A percentile compares a stretch with the other conserved stretches of the same genome.
Evolutionary conservation across 768 basidiomycete genomes (phyloP).

Genomic region (Phlebiopsis gigantea): DNA sequence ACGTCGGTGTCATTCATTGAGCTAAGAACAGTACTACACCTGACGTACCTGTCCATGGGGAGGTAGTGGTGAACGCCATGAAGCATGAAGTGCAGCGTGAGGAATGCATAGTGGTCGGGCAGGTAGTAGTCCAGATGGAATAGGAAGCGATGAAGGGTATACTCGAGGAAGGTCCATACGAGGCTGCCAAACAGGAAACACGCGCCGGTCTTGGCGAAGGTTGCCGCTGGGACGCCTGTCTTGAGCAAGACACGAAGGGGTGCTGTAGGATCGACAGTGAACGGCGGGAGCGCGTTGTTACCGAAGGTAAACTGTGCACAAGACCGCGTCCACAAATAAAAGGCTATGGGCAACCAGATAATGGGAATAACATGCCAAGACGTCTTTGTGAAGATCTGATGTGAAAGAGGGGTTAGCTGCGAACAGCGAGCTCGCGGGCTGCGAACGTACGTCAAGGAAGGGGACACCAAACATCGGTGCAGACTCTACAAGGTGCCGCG

Average conservation of each 20-base stretch:
- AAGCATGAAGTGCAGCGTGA: slow-evolving; percentile 85
- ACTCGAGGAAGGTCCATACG: slow-evolving; percentile 94
- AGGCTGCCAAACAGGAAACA: slow-evolving; percentile 86
- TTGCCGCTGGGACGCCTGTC: slow-evolving; percentile 41
- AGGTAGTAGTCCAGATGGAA: slow-evolving; percentile 91
- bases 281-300: slow-evolving; percentile 55
- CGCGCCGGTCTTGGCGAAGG: slow-evolving; percentile 46
- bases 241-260: slow-evolving; percentile 41
- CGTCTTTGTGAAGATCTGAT: slow-evolving; percentile 74
- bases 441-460: slow-evolving; percentile 63
- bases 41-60: slow-evolving; percentile 83
- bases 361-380: slow-evolving; percentile 92
- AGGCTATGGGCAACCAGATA: slow-evolving; percentile 85
- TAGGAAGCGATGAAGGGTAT: slow-evolving; percentile 89
- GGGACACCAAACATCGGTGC: slow-evolving; percentile 84
- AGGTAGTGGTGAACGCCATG: slow-evolving; percentile 98
- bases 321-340: slow-evolving; percentile 79
- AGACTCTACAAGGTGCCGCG: slow-evolving; percentile 76
- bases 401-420: background rate
- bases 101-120: slow-evolving; percentile 75
- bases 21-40: background rate
- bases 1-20: slow-evolving; percentile 1
- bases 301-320: slow-evolving; percentile 64
- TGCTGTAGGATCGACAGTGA: slow-evolving; percentile 48
- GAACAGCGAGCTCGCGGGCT: background rate